A percentile compares a stretch with the other conserved stretches of the same genome.
phyloP scores from a whole-genome alignment of 345 rosid genomes.

The Arabis alpina region DNA sequence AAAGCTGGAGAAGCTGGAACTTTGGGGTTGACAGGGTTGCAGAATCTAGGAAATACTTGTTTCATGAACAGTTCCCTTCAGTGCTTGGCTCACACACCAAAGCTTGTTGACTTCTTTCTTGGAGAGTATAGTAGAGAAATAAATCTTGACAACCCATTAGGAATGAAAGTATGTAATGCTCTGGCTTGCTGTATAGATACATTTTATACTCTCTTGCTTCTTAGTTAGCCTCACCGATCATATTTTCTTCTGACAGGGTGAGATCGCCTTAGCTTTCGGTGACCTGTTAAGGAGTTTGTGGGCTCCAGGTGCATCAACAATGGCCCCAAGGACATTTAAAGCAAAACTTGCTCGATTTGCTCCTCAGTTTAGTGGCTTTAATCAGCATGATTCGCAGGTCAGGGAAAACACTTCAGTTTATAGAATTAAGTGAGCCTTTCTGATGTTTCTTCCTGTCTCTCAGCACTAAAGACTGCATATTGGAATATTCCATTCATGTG shows the following conservation, averaged over 20 bases:
- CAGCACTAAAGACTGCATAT: conserved; percentile 22
- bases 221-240: conserved; percentile 28
- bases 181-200: conserved; percentile 28
- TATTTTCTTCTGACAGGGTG: conserved; percentile 63
- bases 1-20: conserved; percentile 90
- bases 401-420: conserved; percentile 44
- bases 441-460: conserved; percentile 26
- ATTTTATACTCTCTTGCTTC: conserved; percentile 15
- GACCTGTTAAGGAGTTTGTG: conserved; percentile 88
- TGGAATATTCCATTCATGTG: conserved; percentile 33
- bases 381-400: conserved; percentile 99
- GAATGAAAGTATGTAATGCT: conserved; percentile 78
- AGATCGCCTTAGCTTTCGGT: conserved; percentile 94
- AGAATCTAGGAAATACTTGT: conserved; percentile 98
- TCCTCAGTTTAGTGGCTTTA: conserved; percentile 92
- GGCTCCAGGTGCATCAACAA: conserved; percentile 90
- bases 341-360: conserved; percentile 96
- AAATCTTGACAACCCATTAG: conserved; percentile 86
- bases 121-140: conserved; percentile 90
- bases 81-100: conserved; percentile 98
- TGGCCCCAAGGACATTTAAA: conserved; percentile 88
- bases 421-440: conserved; percentile 40
- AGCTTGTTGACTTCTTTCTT: conserved; percentile 93
- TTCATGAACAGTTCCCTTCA: conserved; percentile 98
- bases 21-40: conserved; percentile 93